These are phyloP conservation scores for Mediolabrus comicus DNA, from an alignment of 108 stramenopile genomes.

Conservation along the genomic window DNA sequence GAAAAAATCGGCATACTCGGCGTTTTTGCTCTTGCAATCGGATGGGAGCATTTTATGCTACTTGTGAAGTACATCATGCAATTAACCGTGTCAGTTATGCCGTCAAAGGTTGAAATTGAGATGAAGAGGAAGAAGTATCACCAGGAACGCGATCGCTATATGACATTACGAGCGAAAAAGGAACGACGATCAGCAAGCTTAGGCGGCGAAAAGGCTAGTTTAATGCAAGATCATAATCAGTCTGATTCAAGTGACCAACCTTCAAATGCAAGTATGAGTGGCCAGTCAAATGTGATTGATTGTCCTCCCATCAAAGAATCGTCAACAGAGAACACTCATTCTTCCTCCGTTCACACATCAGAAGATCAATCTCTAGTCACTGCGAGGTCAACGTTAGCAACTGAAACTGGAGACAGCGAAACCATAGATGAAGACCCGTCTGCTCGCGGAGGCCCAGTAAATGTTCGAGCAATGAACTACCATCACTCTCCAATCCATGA, in stretches of 20 bases:
- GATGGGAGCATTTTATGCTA: conserved; percentile 87
- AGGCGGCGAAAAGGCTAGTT: conserved; percentile 1
- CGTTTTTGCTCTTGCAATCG: conserved; percentile 77
- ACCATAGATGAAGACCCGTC: conserved; percentile 4
- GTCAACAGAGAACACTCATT: conserved; percentile 21
- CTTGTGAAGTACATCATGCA: conserved; percentile 88
- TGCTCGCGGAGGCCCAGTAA: background rate
- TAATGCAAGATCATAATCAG: conserved; percentile 1
- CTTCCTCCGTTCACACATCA: conserved; percentile 7
- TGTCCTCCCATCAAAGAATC: conserved; percentile 44
- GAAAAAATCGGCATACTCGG: conserved; percentile 58
- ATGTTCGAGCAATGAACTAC: conserved; percentile 14
- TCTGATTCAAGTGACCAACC: conserved; percentile 1
- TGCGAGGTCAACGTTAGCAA: background rate
- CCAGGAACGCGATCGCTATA: conserved; percentile 54
- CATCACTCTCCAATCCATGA: conserved; percentile 10
- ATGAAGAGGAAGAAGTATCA: conserved; percentile 69
- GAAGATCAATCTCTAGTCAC: background rate
- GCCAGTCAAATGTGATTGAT: conserved; percentile 12
- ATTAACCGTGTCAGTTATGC: conserved; percentile 61
- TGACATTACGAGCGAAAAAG: conserved; percentile 64
- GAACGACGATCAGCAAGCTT: conserved; percentile 44
- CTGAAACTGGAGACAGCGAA: background rate
- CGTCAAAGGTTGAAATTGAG: conserved; percentile 63
- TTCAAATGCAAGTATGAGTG: background rate